Base-by-base conservation (phyloP, 2,329 filamentous ascomycete genomes). In the Monosporascus sp. region DNA sequence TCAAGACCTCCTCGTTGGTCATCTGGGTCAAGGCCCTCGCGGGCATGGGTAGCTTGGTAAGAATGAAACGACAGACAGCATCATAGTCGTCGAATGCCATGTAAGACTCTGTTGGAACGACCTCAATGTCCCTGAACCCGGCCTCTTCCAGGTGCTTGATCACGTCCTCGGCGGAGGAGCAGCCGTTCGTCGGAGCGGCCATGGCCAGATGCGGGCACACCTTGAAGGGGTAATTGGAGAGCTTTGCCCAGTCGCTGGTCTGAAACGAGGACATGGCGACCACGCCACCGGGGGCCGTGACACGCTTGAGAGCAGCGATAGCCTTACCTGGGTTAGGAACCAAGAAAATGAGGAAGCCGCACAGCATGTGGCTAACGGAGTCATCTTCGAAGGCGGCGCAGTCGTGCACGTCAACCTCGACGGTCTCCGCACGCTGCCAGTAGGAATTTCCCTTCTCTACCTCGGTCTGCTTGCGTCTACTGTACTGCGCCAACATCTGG, bases 401-500 rank as follows among this genome's bases (percentile, higher is more conserved):
- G 39, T 58, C 49, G 27, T 54, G 49, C 14, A 52, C 45, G 34
- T 54, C 53, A 3, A 51, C 50, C 25, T 20, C 38, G 3, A 36
- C 17, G 5, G 51, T 48, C 54, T 52, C 49, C 15, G 44, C 49
- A 31, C 51, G 48, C 37, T n/a, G 18, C 53, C 53, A 57, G 41
- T 37, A 48, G 5, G 44, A 27, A 25, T 51, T 51, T 17, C 51
- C 56, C 36, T 47, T 49, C 3, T 44, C 50, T 2, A 52, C 18
- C 34, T 54, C 56, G 5, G 48, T 50, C 27, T 51, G 7, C 49
- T 24, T 47, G 17, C 49, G 48, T 2, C 8, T 27, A 18, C 14
- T 39, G 38, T 54, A 57, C 44, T 52, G 54, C 18, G 46, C 51
- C 11, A 57, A 25, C 57, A 59, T 59, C 15, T 54, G 36, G 15